Conservation (phyloP, 23 red algal genomes). For the Gracilaria vermiculophylla region DNA sequence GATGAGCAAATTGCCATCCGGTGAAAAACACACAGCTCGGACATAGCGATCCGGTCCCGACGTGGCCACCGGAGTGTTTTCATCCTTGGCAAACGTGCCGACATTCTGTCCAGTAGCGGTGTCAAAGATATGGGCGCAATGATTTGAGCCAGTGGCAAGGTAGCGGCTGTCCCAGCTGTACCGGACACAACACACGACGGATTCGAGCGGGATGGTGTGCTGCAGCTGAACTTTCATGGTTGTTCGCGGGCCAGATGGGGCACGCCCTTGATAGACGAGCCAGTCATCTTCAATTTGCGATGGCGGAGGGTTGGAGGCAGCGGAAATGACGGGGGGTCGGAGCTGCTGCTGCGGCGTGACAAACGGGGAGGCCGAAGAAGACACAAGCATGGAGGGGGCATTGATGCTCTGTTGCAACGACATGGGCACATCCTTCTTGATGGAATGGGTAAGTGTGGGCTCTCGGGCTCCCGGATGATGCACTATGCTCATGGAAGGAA, state of each 20-base stretch:
- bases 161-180: constrained; percentile 86
- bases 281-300: constrained; percentile 53
- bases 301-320: background rate
- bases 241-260: constrained; percentile 4
- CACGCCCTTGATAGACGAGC: constrained; percentile 37
- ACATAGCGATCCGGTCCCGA: constrained; percentile 59
- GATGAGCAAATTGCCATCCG: constrained; percentile 81
- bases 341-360: background rate
- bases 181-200: constrained; percentile 93
- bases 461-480: background rate
- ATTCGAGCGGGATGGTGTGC: constrained; percentile 76
- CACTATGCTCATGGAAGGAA: background rate
- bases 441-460: background rate
- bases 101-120: constrained; percentile 67
- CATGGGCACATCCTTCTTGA: constrained; percentile 33
- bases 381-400: background rate
- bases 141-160: constrained; percentile 86
- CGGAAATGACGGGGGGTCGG: background rate
- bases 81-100: constrained; percentile 65
- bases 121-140: constrained; percentile 82
- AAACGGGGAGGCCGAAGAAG: background rate
- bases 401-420: constrained; percentile 7
- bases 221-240: constrained; percentile 71
- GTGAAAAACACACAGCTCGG: constrained; percentile 89
- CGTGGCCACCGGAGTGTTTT: background rate